Conservation (phyloP, 108 stramenopile genomes). For the Discostella pseudostelligera region DNA sequence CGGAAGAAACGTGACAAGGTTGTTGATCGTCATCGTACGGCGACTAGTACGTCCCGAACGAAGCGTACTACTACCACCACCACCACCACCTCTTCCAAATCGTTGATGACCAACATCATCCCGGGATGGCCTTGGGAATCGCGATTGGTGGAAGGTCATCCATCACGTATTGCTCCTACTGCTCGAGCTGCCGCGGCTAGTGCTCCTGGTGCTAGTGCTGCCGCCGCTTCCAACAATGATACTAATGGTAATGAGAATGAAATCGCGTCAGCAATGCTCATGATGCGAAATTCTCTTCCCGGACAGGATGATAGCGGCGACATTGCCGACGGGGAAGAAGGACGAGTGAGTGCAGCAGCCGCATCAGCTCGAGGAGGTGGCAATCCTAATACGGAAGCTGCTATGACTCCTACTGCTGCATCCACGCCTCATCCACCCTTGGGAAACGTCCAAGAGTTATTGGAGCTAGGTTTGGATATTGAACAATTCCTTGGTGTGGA, state of each 20-base stretch:
- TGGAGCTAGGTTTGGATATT: too few species aligned
- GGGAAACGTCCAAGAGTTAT: too few species aligned
- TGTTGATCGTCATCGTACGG: not conserved
- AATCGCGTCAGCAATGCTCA: too few species aligned
- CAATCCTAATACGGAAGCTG: too few species aligned
- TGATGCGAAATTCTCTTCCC: too few species aligned
- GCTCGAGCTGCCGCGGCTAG: not conserved
- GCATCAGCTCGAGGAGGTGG: too few species aligned
- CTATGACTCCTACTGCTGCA: too few species aligned
- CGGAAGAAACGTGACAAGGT: too few species aligned
- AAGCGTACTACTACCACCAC: not conserved
- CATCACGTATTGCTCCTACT: too few species aligned
- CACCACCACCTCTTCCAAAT: not conserved
- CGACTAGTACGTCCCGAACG: not conserved
- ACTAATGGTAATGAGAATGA: not conserved
- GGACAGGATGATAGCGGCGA: not conserved
- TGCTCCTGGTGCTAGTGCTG: not conserved
- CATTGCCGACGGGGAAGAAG: not conserved
- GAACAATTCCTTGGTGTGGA: too few species aligned
- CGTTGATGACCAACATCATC: not conserved
- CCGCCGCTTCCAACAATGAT: not conserved
- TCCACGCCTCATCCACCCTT: too few species aligned
- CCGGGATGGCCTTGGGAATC: constrained; percentile 37
- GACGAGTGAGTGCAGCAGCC: too few species aligned
- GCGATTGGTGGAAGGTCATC: constrained; percentile 1